Evolutionary conservation across 2,329 filamentous ascomycete species (phyloP), one percentile per base, ranked within the genome.

Genomic region (Botrytis byssoidea): DNA sequence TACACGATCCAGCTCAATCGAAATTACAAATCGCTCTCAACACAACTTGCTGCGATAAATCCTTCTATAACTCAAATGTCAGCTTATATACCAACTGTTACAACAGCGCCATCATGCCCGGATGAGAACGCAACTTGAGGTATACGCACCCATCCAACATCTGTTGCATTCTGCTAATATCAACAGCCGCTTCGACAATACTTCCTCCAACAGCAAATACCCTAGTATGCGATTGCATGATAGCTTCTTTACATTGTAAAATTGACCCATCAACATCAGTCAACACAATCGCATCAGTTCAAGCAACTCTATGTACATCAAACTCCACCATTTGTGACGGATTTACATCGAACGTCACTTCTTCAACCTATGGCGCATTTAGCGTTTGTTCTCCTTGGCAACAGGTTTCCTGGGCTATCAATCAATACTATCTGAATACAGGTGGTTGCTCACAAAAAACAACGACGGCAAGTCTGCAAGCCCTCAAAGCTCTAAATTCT

Each of bases 181-280:
- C 8, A n/a, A 55, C 32, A 68, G 57, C 48, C 32, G 91, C 93
- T 70, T 86, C 87, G 76, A 85, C 71, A 48, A 74, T 65, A 40
- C 92, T 98, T 46, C 95, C 95, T 29, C 94, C 94, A 25, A 88
- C 88, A 10, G 93, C 94, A 74, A 93, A 97, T 85, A 80, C 88
- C 66, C 80, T 88, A 65, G 90, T 97, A 65, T 98, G 95, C 87
- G 82, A 86, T 73, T 98, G 95, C 88, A 97, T 97, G 92, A 87
- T 88, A 82, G 85, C 88, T 77, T 88, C 88, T 69, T 84, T 96
- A 16, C 32, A 68, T n/a, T 68, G 65, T 25, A 51, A 32, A 20
- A 4, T 55, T 20, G n/a, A 44, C 37, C 29, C 66, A 44, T 44
- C 14, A 20, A 32, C 63, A 65, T 32, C 40, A 72, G 84, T 85